Evolutionary conservation across 2,329 filamentous ascomycete genomes (phyloP).

Genomic region (Didymosphaeria variabile): DNA sequence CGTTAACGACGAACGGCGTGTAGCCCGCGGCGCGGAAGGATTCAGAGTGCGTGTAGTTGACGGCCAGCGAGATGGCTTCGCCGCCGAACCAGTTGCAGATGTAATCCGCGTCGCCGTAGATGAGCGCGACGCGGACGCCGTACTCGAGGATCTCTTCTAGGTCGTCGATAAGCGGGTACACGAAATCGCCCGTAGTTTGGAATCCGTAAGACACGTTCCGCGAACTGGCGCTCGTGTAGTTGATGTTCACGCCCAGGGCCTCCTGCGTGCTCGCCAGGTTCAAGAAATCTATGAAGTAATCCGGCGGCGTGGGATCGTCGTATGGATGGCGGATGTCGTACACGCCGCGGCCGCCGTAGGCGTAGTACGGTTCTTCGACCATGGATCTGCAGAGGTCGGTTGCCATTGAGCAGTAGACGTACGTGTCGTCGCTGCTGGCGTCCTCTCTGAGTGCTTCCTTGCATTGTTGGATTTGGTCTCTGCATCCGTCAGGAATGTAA

Average conservation of each 20-base stretch:
- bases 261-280: constrained; percentile 62
- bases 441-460: constrained; percentile 31
- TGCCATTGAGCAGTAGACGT: constrained; percentile 48
- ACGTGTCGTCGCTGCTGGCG: constrained; percentile 34
- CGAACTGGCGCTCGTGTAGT: constrained; percentile 59
- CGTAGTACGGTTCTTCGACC: constrained; percentile 56
- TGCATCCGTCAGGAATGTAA: constrained; percentile 60
- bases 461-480: constrained; percentile 61
- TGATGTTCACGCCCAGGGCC: constrained; percentile 61
- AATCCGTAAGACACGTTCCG: constrained; percentile 57
- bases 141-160: constrained; percentile 61
- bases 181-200: constrained; percentile 55
- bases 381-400: constrained; percentile 54
- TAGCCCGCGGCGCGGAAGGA: constrained; percentile 74
- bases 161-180: constrained; percentile 57
- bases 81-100: constrained; percentile 75
- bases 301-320: constrained; percentile 62
- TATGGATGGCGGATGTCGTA: constrained; percentile 64
- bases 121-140: constrained; percentile 63
- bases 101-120: constrained; percentile 68
- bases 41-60: constrained; percentile 60
- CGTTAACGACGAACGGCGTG: constrained; percentile 72
- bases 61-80: constrained; percentile 70
- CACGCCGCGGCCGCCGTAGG: constrained; percentile 56
- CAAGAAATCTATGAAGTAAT: constrained; percentile 62